A percentile compares a stretch with the other conserved stretches of the same genome.
Evolutionary conservation across 257 asterid genomes (phyloP).

Genomic region (Leonotis leonurus): DNA sequence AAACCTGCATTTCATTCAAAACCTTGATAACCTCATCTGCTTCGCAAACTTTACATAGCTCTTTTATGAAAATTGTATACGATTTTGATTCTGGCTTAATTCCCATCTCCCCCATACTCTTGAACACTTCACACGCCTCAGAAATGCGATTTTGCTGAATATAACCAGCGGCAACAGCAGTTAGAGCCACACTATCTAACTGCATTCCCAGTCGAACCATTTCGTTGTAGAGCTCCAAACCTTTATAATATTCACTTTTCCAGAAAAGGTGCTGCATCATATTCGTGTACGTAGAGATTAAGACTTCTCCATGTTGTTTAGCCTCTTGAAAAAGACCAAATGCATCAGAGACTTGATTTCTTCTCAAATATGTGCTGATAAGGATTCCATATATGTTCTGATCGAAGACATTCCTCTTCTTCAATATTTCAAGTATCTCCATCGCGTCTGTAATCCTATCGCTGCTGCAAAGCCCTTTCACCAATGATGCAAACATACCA

Average conservation of each 20-base stretch:
- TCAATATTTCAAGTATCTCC: conserved; percentile 74
- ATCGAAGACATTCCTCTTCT: conserved; percentile 39
- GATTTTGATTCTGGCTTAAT: conserved; percentile 44
- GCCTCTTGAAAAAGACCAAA: conserved; percentile 43
- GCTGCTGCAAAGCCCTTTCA: conserved; percentile 68
- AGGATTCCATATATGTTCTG: conserved; percentile 40
- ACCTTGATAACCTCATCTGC: conserved; percentile 49
- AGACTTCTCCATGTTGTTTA: conserved; percentile 37
- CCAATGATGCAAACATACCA: conserved; percentile 41
- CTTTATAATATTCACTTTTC: conserved; percentile 51
- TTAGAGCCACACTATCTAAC: conserved; percentile 54
- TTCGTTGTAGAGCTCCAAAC: conserved; percentile 52
- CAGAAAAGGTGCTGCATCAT: conserved; percentile 59
- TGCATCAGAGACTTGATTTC: conserved; percentile 49
- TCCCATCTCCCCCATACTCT: conserved; percentile 50
- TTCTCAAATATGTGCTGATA: conserved; percentile 44
- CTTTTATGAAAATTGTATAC: conserved; percentile 45
- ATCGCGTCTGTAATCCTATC: conserved; percentile 60
- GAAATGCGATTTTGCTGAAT: conserved; percentile 43
- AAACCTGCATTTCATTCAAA: conserved; percentile 48
- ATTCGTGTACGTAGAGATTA: conserved; percentile 49
- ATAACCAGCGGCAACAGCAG: conserved; percentile 57
- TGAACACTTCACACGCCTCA: conserved; percentile 54
- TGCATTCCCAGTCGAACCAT: conserved; percentile 51
- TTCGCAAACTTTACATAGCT: conserved; percentile 52